Evolutionary conservation across 2,329 filamentous ascomycete species (phyloP), one percentile per base, ranked within the genome.

Genomic region (Immersiporthe knoxdaviesiana): DNA sequence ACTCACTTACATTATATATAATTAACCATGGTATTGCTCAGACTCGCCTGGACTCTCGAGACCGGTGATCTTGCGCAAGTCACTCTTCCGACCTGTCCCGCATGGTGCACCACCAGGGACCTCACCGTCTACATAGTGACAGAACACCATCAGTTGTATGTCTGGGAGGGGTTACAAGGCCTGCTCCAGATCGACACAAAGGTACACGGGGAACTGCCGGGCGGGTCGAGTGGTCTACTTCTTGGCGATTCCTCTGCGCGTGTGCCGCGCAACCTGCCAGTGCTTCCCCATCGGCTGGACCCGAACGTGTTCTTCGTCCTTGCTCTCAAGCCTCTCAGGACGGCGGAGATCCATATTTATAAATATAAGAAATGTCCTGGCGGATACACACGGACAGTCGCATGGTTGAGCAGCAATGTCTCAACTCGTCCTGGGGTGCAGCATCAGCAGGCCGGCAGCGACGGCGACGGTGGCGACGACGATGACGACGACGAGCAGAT

Each of bases 111-210:
- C 16, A 65, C 62, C 2, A 44, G 27, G 4, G 32, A 47, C n/a
- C 32, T 30, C 24, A 63, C 24, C 6, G 50, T 66, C 12, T 12
- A 68, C 10, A 30, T 70, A 11, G 41, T n/a, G 3, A 67, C 65
- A 21, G 14, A 50, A 18, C n/a, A 61, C 14, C 24, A 60, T 12
- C 18, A 32, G 3, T 11, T 68, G 21, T 44, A 61, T 5, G 21
- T 68, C 18, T 70, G 68, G 68, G 60, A 63, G 2, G 63, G 60
- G 24, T 30, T 64, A 24, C 24, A 27, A 2, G 54, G 39, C 11
- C 16, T 70, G 24, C 11, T 35, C 47, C n/a, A 63, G 44, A 24
- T 70, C 2, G 66, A 70, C 27, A 47, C 24, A 8, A 14, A 41
- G 18, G 27, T 50, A 24, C 66, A 37, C 14, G 2, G 12, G 5